Base-by-base conservation (phyloP, 2,329 filamentous ascomycete species). In the Neocatenulostroma microsporum region DNA sequence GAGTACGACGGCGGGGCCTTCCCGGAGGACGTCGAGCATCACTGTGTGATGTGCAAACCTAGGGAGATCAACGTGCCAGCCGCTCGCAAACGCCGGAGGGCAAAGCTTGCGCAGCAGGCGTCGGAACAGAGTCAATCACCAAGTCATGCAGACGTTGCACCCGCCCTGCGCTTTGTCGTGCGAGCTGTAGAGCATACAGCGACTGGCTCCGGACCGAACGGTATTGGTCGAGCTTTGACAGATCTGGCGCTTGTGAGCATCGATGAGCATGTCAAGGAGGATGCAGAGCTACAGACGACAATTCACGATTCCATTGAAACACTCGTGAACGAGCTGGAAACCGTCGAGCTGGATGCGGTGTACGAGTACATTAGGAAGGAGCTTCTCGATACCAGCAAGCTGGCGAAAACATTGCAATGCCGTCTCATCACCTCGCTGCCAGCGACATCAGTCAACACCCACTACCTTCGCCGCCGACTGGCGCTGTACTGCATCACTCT, bases 1-100 rank as follows among this genome's bases (percentile, higher is more conserved):
- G 74, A 76, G 57, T 73, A 60, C 39, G 78, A 60, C 72, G 83
- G 69, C 73, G 26, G 30, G 27, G 44, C 40, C 34, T 82, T 65
- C 64, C 87, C 60, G 63, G 80, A 69, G 14, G 44, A 54, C 15
- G 40, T 58, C 54, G 72, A 83, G 38, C 89, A 96, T 67, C 84
- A 81, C 36, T 96, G 91, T 66, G 78, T 78, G 52, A 86, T 94
- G 51, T 96, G 91, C 68, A 78, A 83, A 42, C 86, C 88, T 13
- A 74, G 86, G 44, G 65, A 68, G 32, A 64, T 95, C 51, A 83
- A 96, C 58, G 69, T 71, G 35, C 76, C 80, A 55, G 75, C 78
- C 53, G 88, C 89, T 41, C 76, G 76, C 45, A 82, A 25, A 36
- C 51, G 46, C 33, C 55, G 46, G 41, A 46, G 39, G 29, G 40